Conservation (phyloP, 2,329 filamentous ascomycete species). For the Penicillium sumatraense region DNA sequence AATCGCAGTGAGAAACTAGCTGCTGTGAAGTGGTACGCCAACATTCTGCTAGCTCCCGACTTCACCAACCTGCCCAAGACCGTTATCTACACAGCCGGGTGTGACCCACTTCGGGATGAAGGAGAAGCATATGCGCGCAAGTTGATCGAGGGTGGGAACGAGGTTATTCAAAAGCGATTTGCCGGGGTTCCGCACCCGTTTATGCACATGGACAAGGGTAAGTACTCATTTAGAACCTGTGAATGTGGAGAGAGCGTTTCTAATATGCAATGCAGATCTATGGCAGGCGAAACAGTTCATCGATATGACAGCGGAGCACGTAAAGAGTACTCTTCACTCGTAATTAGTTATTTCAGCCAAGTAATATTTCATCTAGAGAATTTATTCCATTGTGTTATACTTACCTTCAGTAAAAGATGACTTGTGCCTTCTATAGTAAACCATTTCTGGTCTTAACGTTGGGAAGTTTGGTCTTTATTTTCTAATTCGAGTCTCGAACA, state of each 20-base stretch:
- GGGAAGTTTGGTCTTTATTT: too few species aligned
- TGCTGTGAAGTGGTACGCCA: slow-evolving; percentile 34
- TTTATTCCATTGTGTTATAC: background rate
- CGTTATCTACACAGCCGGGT: slow-evolving; percentile 50
- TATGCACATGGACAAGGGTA: slow-evolving; percentile 52
- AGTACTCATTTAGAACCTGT: background rate
- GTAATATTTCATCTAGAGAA: background rate
- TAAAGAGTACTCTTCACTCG: slow-evolving; percentile 20
- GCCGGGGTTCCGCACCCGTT: slow-evolving; percentile 55
- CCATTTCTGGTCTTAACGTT: too few species aligned
- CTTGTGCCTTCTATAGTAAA: too few species aligned
- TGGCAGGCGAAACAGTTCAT: slow-evolving; percentile 37
- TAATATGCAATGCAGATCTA: slow-evolving; percentile 16
- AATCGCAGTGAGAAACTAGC: slow-evolving; percentile 24
- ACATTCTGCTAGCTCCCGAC: slow-evolving; percentile 43
- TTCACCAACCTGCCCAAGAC: slow-evolving; percentile 43
- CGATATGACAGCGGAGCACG: slow-evolving; percentile 28
- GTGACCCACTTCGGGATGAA: slow-evolving; percentile 55
- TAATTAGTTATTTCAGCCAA: background rate
- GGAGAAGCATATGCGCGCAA: slow-evolving; percentile 53
- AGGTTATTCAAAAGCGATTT: slow-evolving; percentile 54
- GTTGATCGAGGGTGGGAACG: slow-evolving; percentile 50
- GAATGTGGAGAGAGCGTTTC: background rate
- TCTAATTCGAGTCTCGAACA: too few species aligned
- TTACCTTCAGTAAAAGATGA: background rate